Evolutionary conservation across 306 rosid species (phyloP).

Genomic region (Arachis stenosperma): DNA sequence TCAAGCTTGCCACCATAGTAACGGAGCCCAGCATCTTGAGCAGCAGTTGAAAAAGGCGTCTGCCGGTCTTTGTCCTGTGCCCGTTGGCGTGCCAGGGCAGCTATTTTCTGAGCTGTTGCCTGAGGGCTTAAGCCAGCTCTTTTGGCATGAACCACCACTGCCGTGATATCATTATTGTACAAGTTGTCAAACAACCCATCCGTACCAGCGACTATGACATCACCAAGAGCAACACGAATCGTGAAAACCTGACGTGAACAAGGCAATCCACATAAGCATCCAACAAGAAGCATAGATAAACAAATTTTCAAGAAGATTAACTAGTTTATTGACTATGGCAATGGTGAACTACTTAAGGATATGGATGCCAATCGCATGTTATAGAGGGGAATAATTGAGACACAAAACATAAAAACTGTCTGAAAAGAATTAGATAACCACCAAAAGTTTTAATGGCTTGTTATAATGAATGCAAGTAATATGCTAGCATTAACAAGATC

Average conservation of each 20-base stretch:
- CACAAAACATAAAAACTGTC: not conserved
- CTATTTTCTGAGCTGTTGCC: conserved; percentile 84
- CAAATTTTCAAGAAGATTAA: conserved; percentile 13
- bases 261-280: not conserved
- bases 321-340: not conserved
- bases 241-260: conserved; percentile 64
- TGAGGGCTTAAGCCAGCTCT: conserved; percentile 72
- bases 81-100: conserved; percentile 82
- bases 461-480: not conserved
- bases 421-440: not conserved
- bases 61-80: conserved; percentile 77
- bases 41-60: conserved; percentile 78
- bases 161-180: conserved; percentile 77
- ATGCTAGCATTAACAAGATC: conserved; percentile 3
- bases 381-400: not conserved
- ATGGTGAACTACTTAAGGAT: not conserved
- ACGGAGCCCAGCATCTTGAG: conserved; percentile 78
- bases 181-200: conserved; percentile 82
- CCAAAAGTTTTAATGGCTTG: not conserved
- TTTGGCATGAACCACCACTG: conserved; percentile 71
- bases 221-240: conserved; percentile 71
- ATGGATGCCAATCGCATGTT: not conserved
- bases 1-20: conserved; percentile 82
- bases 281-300: not conserved
- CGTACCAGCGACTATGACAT: conserved; percentile 72